Percentiles rank a stretch among this genome's conserved stretches.
phyloP scores from a whole-genome alignment of 495 filamentous ascomycete species.

The Penicillium turbatum region DNA sequence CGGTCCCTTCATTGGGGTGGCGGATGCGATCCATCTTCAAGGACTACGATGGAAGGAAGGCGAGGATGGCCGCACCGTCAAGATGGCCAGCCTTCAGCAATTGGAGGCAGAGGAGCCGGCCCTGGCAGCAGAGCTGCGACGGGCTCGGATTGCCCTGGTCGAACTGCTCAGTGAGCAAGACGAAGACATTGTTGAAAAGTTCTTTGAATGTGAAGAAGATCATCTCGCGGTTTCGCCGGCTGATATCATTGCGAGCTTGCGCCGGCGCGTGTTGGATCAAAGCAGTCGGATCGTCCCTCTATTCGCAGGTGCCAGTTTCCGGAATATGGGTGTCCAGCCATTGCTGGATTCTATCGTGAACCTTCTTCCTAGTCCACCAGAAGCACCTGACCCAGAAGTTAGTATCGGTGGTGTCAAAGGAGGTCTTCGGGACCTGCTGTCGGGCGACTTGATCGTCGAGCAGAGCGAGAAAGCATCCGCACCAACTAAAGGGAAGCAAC shows the following conservation, averaged over 20 bases:
- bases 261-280: slow-evolving; percentile 58
- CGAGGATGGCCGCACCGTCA: slow-evolving; percentile 62
- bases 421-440: slow-evolving; percentile 49
- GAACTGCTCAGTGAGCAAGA: slow-evolving; percentile 85
- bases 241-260: slow-evolving; percentile 68
- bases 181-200: slow-evolving; percentile 77
- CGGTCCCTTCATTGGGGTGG: slow-evolving; percentile 72
- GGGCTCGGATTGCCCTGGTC: slow-evolving; percentile 71
- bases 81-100: slow-evolving; percentile 45
- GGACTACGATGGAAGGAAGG: slow-evolving; percentile 54
- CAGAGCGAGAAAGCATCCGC: slow-evolving; percentile 33
- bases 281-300: slow-evolving; percentile 70
- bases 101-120: slow-evolving; percentile 48
- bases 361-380: slow-evolving; percentile 76
- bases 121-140: slow-evolving; percentile 66
- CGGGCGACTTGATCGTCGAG: slow-evolving; percentile 45
- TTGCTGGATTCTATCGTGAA: slow-evolving; percentile 84
- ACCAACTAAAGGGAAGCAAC: slow-evolving; percentile 37
- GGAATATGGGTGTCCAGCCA: slow-evolving; percentile 91
- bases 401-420: slow-evolving; percentile 54
- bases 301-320: slow-evolving; percentile 87
- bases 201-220: slow-evolving; percentile 70
- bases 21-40: slow-evolving; percentile 67
- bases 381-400: slow-evolving; percentile 75
- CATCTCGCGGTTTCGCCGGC: slow-evolving; percentile 58